Conservation (phyloP, 2,329 filamentous ascomycete genomes). For the Penicillium brasilianum region DNA sequence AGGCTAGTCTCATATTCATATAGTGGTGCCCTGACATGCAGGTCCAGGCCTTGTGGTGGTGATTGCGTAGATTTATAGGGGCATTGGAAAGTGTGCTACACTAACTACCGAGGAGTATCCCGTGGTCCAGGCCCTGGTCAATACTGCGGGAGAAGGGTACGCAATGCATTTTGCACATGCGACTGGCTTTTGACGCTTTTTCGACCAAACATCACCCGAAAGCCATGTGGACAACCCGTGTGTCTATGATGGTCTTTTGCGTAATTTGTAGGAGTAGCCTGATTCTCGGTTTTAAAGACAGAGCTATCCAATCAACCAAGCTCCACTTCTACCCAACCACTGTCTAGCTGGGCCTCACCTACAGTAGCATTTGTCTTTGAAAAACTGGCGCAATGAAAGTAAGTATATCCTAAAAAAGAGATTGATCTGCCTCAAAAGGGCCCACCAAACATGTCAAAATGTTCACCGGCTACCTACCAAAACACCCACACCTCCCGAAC, state of each 20-base stretch:
- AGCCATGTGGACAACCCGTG: not conserved
- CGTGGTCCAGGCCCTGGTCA: not conserved
- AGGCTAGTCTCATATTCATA: not conserved
- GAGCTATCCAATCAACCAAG: slow-evolving; percentile 2
- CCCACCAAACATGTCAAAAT: slow-evolving; percentile 23
- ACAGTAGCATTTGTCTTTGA: not conserved
- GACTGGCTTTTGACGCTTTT: not conserved
- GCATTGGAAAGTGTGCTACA: not conserved
- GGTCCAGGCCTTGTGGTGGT: slow-evolving; percentile 6
- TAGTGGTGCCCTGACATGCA: not conserved
- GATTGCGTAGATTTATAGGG: not conserved
- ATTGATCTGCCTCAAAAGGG: slow-evolving; percentile 13
- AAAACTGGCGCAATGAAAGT: not conserved
- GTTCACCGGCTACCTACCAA: slow-evolving; percentile 22
- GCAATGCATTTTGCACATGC: not conserved
- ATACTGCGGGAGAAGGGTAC: not conserved
- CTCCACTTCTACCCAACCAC: not conserved
- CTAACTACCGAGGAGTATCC: not conserved
- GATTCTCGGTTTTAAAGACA: not conserved
- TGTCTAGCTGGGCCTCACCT: not conserved
- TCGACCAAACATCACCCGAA: not conserved
- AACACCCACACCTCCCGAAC: not conserved
- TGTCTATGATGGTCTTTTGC: not conserved
- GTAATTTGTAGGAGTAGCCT: too few relatives aligned
- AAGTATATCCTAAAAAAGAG: not conserved